A percentile compares a stretch with the other conserved stretches of the same genome.
These are phyloP conservation scores for Alternaria sp. DNA, from an alignment of 2,329 filamentous ascomycete species.

Conservation along the genomic window DNA sequence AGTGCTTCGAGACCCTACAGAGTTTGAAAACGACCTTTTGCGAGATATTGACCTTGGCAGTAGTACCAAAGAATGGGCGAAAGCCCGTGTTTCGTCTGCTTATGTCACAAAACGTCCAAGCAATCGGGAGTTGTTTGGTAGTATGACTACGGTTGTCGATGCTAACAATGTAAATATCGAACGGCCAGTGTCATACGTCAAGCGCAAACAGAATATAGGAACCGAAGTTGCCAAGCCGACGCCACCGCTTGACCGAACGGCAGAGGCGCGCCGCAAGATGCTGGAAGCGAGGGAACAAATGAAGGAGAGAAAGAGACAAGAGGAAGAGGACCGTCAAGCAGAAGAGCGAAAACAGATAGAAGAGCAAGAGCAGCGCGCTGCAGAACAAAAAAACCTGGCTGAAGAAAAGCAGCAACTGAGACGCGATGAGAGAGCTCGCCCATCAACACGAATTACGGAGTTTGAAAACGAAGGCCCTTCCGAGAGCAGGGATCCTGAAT, in stretches of 20 bases:
- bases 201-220: background rate
- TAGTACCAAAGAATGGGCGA: conserved; percentile 2
- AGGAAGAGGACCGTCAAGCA: conserved; percentile 3
- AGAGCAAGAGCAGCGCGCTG: background rate
- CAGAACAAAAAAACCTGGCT: background rate
- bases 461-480: background rate
- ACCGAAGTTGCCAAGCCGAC: background rate
- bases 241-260: conserved; percentile 1
- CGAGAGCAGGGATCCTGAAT: background rate
- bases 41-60: background rate
- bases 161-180: background rate
- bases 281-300: background rate
- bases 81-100: background rate
- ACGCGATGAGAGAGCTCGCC: background rate
- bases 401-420: background rate
- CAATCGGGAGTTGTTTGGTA: background rate
- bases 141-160: background rate
- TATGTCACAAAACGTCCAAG: background rate
- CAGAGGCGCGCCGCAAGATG: conserved; percentile 2
- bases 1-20: background rate
- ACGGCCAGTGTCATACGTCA: background rate
- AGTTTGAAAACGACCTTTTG: background rate
- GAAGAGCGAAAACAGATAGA: background rate
- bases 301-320: background rate
- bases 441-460: background rate